Evolutionary conservation across 2,329 filamentous ascomycete genomes (phyloP).

Genomic region (Fusarium keratoplasticum): DNA sequence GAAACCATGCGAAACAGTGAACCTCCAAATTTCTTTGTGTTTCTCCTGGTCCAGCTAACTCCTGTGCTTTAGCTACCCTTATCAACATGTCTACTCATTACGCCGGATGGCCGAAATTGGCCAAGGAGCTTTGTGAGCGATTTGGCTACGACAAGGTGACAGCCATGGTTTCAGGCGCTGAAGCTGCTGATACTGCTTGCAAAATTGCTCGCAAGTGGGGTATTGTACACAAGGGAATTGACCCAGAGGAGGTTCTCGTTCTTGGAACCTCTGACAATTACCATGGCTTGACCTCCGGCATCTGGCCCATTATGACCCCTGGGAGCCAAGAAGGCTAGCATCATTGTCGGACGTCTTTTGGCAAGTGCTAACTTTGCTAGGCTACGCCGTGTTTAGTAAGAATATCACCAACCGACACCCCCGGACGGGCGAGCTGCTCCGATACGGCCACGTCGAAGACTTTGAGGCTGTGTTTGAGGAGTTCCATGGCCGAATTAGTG

Average conservation of each 20-base stretch:
- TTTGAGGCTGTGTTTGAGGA: conserved; percentile 18
- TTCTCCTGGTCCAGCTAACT: neutral
- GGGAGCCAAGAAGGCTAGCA: conserved; percentile 9
- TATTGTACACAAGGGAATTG: conserved; percentile 18
- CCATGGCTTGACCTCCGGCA: conserved; percentile 23
- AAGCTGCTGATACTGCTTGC: conserved; percentile 33
- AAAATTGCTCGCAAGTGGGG: conserved; percentile 36
- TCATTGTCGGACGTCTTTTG: too few relatives aligned
- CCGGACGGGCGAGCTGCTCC: conserved; percentile 18
- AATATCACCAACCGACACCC: conserved; percentile 27
- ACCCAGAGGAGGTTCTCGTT: conserved; percentile 18
- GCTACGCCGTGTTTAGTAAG: conserved; percentile 22
- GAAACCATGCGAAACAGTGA: conserved; percentile 15
- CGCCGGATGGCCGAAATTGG: conserved; percentile 15
- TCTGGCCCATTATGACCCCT: conserved; percentile 31
- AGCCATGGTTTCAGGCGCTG: conserved; percentile 28
- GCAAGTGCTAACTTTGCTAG: neutral
- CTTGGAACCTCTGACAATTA: conserved; percentile 34
- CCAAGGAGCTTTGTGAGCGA: conserved; percentile 23
- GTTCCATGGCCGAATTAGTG: conserved; percentile 6
- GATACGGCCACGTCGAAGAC: conserved; percentile 19
- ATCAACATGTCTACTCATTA: conserved; percentile 26
- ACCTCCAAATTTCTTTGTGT: neutral
- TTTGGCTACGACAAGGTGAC: conserved; percentile 32
- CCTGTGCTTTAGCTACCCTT: conserved; percentile 11